phyloP scores from a whole-genome alignment of 2,329 filamentous ascomycete species.

The Phaeomoniella chlamydospora region DNA sequence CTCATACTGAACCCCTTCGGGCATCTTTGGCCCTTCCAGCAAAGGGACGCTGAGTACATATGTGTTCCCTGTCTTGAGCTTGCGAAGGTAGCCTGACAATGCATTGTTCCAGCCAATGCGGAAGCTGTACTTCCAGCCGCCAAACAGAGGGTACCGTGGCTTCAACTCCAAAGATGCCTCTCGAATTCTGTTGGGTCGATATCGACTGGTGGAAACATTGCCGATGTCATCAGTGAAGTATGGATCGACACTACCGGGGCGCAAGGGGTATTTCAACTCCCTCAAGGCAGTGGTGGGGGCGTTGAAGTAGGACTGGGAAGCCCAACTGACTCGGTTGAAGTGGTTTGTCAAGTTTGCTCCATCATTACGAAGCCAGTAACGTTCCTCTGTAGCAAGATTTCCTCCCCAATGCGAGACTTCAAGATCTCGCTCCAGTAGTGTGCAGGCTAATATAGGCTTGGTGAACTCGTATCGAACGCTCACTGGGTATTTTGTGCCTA shows the following conservation, averaged over 20 bases:
- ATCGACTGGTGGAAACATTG: conserved; percentile 88
- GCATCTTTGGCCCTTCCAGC: conserved; percentile 76
- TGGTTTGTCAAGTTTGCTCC: conserved; percentile 62
- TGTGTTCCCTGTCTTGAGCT: conserved; percentile 42
- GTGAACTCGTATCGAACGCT: conserved; percentile 89
- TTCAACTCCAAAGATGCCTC: conserved; percentile 80
- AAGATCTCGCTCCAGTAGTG: conserved; percentile 71
- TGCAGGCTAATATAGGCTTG: conserved; percentile 71
- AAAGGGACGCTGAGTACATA: conserved; percentile 85
- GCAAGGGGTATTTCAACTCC: conserved; percentile 67
- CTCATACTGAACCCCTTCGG: conserved; percentile 76
- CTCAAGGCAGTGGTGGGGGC: conserved; percentile 65
- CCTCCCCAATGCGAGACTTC: conserved; percentile 98
- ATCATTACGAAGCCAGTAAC: conserved; percentile 75
- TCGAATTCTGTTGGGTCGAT: conserved; percentile 48
- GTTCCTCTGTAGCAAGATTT: conserved; percentile 88
- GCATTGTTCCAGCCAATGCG: conserved; percentile 91
- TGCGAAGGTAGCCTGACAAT: conserved; percentile 60
- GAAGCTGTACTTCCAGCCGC: conserved; percentile 97
- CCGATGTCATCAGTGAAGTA: conserved; percentile 96
- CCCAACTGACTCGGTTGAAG: conserved; percentile 67
- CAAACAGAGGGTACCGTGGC: conserved; percentile 91
- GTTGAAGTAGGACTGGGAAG: conserved; percentile 58
- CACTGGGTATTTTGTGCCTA: conserved; percentile 58
- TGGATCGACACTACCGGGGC: conserved; percentile 64